Evolutionary conservation across 768 basidiomycete genomes (phyloP).

Genomic region (Mycena alexandri): DNA sequence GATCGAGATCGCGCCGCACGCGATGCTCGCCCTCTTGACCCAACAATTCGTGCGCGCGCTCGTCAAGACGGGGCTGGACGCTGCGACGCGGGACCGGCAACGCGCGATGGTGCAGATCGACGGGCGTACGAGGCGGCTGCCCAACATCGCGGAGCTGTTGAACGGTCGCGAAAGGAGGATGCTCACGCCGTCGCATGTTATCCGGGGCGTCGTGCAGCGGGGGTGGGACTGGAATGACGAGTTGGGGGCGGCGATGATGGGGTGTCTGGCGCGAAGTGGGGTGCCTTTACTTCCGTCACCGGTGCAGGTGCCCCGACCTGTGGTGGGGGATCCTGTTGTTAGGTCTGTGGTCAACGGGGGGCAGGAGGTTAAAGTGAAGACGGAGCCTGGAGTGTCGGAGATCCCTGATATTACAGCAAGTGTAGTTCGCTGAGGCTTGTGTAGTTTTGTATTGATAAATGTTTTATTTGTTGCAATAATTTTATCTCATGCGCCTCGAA

Average conservation of each 20-base stretch:
- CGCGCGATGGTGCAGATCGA: conserved; percentile 34
- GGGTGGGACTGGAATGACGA: conserved; percentile 39
- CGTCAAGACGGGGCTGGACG: conserved; percentile 53
- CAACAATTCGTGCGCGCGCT: conserved; percentile 52
- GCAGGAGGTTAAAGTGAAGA: conserved; percentile 3
- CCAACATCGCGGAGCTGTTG: conserved; percentile 32
- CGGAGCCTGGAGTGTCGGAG: background rate
- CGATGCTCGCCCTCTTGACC: conserved; percentile 53
- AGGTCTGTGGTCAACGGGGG: background rate
- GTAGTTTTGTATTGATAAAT: too few species aligned
- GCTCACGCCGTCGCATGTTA: conserved; percentile 59
- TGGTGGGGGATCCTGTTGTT: background rate
- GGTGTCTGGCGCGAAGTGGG: conserved; percentile 28
- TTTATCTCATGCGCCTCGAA: too few species aligned
- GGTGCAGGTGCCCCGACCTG: background rate
- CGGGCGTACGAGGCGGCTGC: conserved; percentile 34
- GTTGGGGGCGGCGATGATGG: conserved; percentile 32
- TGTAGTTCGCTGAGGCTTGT: too few species aligned
- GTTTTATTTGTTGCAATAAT: too few species aligned
- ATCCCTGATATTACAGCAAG: too few species aligned
- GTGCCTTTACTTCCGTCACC: conserved; percentile 23
- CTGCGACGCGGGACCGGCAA: conserved; percentile 50
- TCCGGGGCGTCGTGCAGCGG: conserved; percentile 53
- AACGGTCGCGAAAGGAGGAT: conserved; percentile 38
- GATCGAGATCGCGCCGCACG: conserved; percentile 53